Percentiles rank a stretch among this genome's conserved stretches.
These are phyloP conservation scores for Colletotrichum horii DNA, from an alignment of 2,329 filamentous ascomycete genomes.

Conservation along the genomic window DNA sequence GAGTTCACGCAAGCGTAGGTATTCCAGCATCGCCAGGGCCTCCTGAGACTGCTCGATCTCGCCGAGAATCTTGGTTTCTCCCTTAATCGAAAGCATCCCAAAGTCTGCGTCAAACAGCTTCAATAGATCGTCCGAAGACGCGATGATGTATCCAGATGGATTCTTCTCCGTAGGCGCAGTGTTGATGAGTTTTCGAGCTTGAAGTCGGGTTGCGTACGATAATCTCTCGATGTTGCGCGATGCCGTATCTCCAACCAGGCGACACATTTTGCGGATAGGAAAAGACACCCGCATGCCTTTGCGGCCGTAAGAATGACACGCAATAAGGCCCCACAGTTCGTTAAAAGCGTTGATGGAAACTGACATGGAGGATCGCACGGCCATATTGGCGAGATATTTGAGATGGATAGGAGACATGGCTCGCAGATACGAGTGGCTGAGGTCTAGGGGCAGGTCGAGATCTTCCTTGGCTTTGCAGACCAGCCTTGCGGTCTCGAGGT, in stretches of 20 bases:
- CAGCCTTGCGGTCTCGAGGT: constrained; percentile 78
- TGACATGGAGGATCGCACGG: constrained; percentile 91
- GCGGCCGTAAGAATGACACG: constrained; percentile 80
- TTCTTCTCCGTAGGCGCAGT: constrained; percentile 82
- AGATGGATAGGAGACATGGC: constrained; percentile 92
- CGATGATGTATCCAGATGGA: constrained; percentile 88
- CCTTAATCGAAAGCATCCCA: constrained; percentile 81
- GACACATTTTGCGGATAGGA: constrained; percentile 90
- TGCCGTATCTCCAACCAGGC: constrained; percentile 83
- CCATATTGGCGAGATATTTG: constrained; percentile 89
- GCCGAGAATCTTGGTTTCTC: constrained; percentile 89
- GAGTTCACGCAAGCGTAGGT: constrained; percentile 76
- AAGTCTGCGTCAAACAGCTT: constrained; percentile 88
- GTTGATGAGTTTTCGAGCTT: constrained; percentile 88
- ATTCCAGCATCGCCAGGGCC: constrained; percentile 83
- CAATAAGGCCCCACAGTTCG: constrained; percentile 87
- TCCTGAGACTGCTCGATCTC: constrained; percentile 79
- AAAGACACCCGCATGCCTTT: constrained; percentile 91
- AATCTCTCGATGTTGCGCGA: constrained; percentile 87
- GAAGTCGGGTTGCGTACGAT: constrained; percentile 83
- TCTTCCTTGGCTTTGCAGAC: constrained; percentile 81
- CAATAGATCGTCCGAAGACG: constrained; percentile 84
- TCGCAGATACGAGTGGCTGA: constrained; percentile 83
- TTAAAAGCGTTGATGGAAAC: constrained; percentile 88
- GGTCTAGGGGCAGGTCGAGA: constrained; percentile 76